Evolutionary conservation across 371 early-diverging fungal species (phyloP), one percentile per base, ranked within the genome.

Genomic region (Mortierella sp.): DNA sequence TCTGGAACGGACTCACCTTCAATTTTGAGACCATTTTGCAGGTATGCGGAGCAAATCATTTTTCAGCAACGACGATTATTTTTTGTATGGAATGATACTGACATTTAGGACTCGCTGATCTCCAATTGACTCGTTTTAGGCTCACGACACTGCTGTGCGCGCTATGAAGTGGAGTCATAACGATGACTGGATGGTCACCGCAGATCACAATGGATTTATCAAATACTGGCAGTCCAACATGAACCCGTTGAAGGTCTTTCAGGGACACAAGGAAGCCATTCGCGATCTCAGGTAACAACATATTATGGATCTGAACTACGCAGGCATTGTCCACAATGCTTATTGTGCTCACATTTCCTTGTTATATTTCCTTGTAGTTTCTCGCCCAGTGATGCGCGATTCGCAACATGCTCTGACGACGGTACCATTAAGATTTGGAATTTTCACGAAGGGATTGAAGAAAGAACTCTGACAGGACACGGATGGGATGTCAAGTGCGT

Each of bases 171-270:
- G 99, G 99, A 96, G 98, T 24, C 99, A 98, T 78, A 97, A 97
- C 73, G 97, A 96, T 70, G 95, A 97, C 70, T 99, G 99, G 97
- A 93, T 99, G 93, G 94, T 99, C 2, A 97, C 97, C 5, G 98
- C 97, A 10, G 99, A 99, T 88, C 97, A 98, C 80, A 91, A 93
- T 44, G 99, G 99, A 44, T 90, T 95, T 26, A 95, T 99, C 76
- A 99, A 99, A 89, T 99, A 99, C 87, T 99, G 99, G 99, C 99
- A 99, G 88, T 95, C 97, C 58, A 99, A 98, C 79, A 97, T 99
- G 97, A 99, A 98, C 88, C 99, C 99, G 81, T 90, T 99, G 55
- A 98, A 99, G 81, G 93, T 95, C 72, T 93, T 99, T 71, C 93
- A 95, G 76, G 99, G 95, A 0, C 99, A 99, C 89, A 95, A 97